phyloP scores from a whole-genome alignment of 306 rosid species.

The Betula pendula region DNA sequence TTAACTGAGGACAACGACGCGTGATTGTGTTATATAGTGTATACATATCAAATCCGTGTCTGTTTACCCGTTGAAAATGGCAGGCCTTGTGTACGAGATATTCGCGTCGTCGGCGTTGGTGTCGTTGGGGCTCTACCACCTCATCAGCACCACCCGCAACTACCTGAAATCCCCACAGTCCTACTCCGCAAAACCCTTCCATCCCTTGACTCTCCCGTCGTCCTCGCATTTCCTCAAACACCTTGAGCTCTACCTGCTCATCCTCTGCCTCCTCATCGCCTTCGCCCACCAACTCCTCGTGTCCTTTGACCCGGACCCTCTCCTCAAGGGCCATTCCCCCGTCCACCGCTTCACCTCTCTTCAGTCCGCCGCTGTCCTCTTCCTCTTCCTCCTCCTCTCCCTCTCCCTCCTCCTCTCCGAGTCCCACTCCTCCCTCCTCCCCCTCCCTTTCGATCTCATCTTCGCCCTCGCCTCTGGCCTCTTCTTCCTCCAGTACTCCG shows the following conservation, averaged over 20 bases:
- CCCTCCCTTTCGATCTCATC: constrained; percentile 59
- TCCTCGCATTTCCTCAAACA: constrained; percentile 47
- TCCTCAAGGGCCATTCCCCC: constrained; percentile 75
- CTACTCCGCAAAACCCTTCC: constrained; percentile 78
- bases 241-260: constrained; percentile 54
- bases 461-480: constrained; percentile 62
- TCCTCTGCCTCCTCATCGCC: constrained; percentile 50
- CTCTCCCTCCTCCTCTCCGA: constrained; percentile 65
- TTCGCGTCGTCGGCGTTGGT: constrained; percentile 51
- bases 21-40: too few species aligned
- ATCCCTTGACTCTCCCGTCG: constrained; percentile 51
- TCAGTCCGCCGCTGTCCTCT: constrained; percentile 61
- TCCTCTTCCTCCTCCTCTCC: constrained; percentile 68
- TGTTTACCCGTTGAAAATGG: constrained; percentile 27
- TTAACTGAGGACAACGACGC: too few species aligned
- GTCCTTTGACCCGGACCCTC: constrained; percentile 65
- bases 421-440: constrained; percentile 43
- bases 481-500: constrained; percentile 63
- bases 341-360: constrained; percentile 80
- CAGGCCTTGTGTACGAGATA: constrained; percentile 53
- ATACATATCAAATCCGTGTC: too few species aligned
- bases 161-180: constrained; percentile 66
- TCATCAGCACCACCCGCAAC: constrained; percentile 47
- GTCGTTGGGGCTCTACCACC: constrained; percentile 67
- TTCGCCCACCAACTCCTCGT: constrained; percentile 51